Base-by-base conservation (phyloP, 169 alveolate genomes). In the Plasmodium malariae region DNA sequence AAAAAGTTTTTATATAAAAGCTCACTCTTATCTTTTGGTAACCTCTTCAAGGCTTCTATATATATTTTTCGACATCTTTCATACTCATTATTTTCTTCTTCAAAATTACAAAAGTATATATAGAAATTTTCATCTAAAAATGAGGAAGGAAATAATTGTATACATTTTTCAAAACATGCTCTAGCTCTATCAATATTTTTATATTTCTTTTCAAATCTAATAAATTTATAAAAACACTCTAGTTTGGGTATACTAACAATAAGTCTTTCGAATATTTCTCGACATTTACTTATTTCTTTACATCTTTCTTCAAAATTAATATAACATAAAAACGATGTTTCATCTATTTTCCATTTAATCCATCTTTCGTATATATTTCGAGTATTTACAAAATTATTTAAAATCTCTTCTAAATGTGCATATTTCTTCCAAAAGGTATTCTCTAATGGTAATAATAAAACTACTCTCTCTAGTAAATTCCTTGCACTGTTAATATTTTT, bases 391-490 rank as follows among this genome's bases (percentile, higher is more conserved):
- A 97, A 98, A 94, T 99, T 97, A 32, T 99, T 98, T 24, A 99
- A 95, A 67, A 98, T 94, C 91, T 98, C 99, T 92, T 99, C 99
- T 98, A 99, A 97, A 88, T 98, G 99, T 43, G 99, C 98, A 96
- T 98, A 99, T 76, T 98, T 99, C 80, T 93, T 94, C 99, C 99
- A 99, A 91, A 98, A 98, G 88, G 98, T 97, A 89, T 99, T 99
- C 36, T 97, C 97, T 88, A 99, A 95, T 2, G 99, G 99, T 59
- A 98, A 95, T 51, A 96, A 95, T 74, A 97, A 96, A 62, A 98
- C 97, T 9, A 98, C 99, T 60, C 99, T 94, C 89, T 99, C 99
- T 96, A 98, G 98, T 12, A 98, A 96, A 93, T 99, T 99, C 83
- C 97, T 57, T 1, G 99, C 99, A 91, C 98, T 97, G 88, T 98